Base-by-base conservation (phyloP, 2,329 filamentous ascomycete species). In the Scedosporium aurantiacum region DNA sequence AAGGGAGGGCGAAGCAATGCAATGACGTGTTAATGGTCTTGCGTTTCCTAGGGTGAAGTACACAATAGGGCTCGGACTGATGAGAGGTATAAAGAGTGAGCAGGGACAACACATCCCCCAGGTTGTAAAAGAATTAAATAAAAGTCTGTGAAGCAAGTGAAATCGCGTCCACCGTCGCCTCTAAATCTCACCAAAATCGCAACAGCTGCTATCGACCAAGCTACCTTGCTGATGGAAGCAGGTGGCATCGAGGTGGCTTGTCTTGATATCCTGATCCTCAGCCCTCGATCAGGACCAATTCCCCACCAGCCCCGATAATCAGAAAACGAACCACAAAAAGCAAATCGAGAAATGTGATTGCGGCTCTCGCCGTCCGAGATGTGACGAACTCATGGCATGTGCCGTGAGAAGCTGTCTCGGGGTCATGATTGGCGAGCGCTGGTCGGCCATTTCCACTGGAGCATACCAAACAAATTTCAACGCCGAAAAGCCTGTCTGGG, bases 311-410 rank as follows among this genome's bases (percentile, higher is more conserved):
- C 12, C 50, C 50, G 50, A 28, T 23, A 5, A 54, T 14, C 43
- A 47, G 8, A 23, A 54, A 27, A 28, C n/a, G 50, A 28, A 23
- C 18, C 18, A 14, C 23, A 23, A 54, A 54, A 54, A 54, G 50
- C 50, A 54, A 54, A 52, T 25, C n/a, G n/a, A 47, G 27, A 32
- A 58, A 52, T 50, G 61, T 63, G 58, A 61, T 62, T 62, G 60
- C 64, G 62, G 60, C 64, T 62, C 58, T 50, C 55, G 60, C 58
- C 61, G 60, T 57, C 37, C 60, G 25, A 58, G 56, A 60, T 62
- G 64, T 63, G 65, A 66, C 62, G 65, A 66, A 66, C 65, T 59
- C 57, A 55, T 65, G 64, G 62, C 43, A 60, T 58, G 63, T 64
- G 64, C 65, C 63, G 61, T 60, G 60, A 37, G 43, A 60, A 62